Evolutionary conservation across 108 stramenopile species (phyloP).

Genomic region (Cyclotella distinguenda): DNA sequence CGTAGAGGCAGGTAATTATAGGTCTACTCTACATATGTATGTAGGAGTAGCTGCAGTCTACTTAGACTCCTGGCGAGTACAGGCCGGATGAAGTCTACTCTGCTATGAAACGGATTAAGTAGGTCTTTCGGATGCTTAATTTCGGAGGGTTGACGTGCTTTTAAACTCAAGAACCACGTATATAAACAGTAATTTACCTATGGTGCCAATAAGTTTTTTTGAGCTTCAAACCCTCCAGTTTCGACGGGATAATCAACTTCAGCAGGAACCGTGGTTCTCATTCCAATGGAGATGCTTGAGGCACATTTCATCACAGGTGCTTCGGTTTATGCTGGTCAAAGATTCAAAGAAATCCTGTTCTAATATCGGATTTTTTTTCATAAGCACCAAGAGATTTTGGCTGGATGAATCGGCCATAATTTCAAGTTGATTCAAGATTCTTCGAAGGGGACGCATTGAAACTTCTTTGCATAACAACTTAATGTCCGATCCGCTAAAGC

Average conservation of each 20-base stretch:
- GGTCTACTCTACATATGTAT: no score
- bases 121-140: no score
- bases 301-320: constrained; percentile 18
- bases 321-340: constrained; percentile 11
- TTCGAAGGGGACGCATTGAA: constrained; percentile 64
- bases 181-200: no score
- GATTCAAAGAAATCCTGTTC: constrained; percentile 30
- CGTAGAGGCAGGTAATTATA: no score
- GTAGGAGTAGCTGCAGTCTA: no score
- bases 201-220: no score
- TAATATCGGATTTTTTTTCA: constrained; percentile 32
- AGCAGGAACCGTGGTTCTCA: constrained; percentile 16
- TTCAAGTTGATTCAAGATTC: constrained; percentile 36
- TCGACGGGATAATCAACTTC: background rate
- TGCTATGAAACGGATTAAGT: no score
- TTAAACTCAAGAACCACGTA: no score
- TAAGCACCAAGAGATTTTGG: constrained; percentile 20
- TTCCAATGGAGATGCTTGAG: constrained; percentile 17
- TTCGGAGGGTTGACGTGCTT: no score
- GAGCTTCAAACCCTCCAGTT: background rate
- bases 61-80: no score
- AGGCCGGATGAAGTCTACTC: no score
- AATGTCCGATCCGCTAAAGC: constrained; percentile 65
- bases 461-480: constrained; percentile 69
- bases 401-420: background rate